These are phyloP conservation scores for Pyricularia grisea DNA, from an alignment of 2,329 filamentous ascomycete genomes.

Conservation along the genomic window DNA sequence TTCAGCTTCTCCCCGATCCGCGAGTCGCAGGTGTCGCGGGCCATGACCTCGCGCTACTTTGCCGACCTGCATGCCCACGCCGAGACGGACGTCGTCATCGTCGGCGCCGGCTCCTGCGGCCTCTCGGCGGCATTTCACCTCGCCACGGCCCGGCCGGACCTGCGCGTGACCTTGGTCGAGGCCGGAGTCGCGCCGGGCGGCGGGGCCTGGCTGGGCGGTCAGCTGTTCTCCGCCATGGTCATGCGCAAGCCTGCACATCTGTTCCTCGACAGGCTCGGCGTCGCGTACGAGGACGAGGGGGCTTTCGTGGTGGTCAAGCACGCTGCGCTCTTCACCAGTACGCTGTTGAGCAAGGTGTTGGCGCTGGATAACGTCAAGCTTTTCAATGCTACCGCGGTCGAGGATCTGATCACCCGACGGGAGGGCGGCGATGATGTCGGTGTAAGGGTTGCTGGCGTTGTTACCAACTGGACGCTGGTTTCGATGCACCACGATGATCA, in stretches of 20 bases:
- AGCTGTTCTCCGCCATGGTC: conserved; percentile 92
- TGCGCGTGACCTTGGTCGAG: conserved; percentile 88
- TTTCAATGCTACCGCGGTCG: conserved; percentile 89
- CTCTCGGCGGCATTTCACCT: conserved; percentile 65
- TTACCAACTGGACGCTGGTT: conserved; percentile 94
- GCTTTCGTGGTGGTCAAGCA: conserved; percentile 82
- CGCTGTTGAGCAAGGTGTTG: conserved; percentile 74
- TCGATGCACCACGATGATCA: conserved; percentile 82
- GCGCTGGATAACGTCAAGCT: conserved; percentile 87
- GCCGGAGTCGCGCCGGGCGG: conserved; percentile 80
- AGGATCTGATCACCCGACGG: conserved; percentile 82
- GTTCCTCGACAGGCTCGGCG: conserved; percentile 72
- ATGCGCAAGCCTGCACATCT: conserved; percentile 87
- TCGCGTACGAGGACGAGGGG: conserved; percentile 81
- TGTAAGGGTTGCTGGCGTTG: conserved; percentile 75
- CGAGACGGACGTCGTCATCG: conserved; percentile 88
- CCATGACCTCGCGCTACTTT: conserved; percentile 93
- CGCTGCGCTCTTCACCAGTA: conserved; percentile 85
- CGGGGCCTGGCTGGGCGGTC: conserved; percentile 86
- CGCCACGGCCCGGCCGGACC: conserved; percentile 72
- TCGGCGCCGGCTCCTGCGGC: conserved; percentile 84
- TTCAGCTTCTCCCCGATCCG: conserved; percentile 83
- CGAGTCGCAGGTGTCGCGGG: conserved; percentile 84
- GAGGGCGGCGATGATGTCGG: conserved; percentile 29
- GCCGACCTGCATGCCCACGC: conserved; percentile 79